Evolutionary conservation across 495 filamentous ascomycete genomes (phyloP).

Genomic region (Xylona heveae): DNA sequence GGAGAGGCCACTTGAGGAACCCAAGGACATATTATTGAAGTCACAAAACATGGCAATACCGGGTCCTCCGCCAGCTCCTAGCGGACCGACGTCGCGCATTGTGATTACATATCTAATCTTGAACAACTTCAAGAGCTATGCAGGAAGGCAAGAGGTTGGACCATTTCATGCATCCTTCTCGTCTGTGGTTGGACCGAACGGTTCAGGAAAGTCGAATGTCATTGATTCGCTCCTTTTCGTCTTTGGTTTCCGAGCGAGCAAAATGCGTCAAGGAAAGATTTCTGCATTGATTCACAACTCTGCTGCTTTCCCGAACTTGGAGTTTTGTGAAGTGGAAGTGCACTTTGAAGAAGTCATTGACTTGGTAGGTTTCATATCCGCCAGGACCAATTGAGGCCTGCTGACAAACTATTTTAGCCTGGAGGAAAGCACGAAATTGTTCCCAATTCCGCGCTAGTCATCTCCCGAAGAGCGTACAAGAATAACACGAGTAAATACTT

Average conservation of each 20-base stretch:
- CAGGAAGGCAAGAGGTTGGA: slow-evolving; percentile 82
- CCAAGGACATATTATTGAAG: slow-evolving; percentile 88
- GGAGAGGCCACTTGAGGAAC: slow-evolving; percentile 47
- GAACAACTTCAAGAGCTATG: slow-evolving; percentile 97
- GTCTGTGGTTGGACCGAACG: slow-evolving; percentile 95
- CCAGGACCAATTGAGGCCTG: background rate
- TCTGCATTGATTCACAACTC: slow-evolving; percentile 96
- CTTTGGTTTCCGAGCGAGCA: slow-evolving; percentile 94
- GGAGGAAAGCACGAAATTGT: slow-evolving; percentile 51
- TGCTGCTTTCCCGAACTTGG: slow-evolving; percentile 59
- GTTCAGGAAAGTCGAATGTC: slow-evolving; percentile 95
- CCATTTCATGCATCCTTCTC: slow-evolving; percentile 96
- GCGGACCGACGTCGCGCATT: slow-evolving; percentile 57
- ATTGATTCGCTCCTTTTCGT: slow-evolving; percentile 96
- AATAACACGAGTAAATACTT: slow-evolving; percentile 97
- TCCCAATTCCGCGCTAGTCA: slow-evolving; percentile 61
- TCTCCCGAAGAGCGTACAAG: slow-evolving; percentile 87
- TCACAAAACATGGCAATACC: slow-evolving; percentile 50
- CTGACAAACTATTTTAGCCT: slow-evolving; percentile 20
- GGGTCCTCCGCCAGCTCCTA: slow-evolving; percentile 33
- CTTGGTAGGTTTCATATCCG: slow-evolving; percentile 18
- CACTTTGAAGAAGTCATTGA: slow-evolving; percentile 92
- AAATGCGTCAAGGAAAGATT: slow-evolving; percentile 98
- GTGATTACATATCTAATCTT: slow-evolving; percentile 81
- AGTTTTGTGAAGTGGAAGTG: slow-evolving; percentile 85